Percentiles rank a stretch among this genome's conserved stretches.
Evolutionary conservation across 768 basidiomycete species (phyloP).

Genomic region (Boletus fagicola): DNA sequence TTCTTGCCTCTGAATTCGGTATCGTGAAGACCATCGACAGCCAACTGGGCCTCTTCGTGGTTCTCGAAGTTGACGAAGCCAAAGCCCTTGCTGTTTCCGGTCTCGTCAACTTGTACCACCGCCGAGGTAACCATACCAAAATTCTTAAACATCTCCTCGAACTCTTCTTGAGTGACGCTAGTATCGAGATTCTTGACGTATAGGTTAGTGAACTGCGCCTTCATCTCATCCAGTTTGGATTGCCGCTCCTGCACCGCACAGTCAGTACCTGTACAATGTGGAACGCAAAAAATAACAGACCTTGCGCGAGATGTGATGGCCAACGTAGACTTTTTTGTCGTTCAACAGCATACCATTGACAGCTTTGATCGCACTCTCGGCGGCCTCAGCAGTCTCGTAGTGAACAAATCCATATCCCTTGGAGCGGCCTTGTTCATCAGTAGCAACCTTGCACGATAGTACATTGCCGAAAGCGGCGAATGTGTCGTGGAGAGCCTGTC

Average conservation of each 20-base stretch:
- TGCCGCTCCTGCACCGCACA: conserved; percentile 71
- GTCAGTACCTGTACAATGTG: background rate
- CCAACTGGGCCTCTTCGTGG: conserved; percentile 89
- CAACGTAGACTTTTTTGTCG: conserved; percentile 99
- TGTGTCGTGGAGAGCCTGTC: conserved; percentile 95
- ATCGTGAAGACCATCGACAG: conserved; percentile 89
- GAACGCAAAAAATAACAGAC: conserved; percentile 36
- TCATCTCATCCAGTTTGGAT: conserved; percentile 98
- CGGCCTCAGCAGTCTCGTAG: conserved; percentile 96
- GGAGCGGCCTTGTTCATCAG: conserved; percentile 91
- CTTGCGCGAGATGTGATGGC: conserved; percentile 96
- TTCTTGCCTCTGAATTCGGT: conserved; percentile 80
- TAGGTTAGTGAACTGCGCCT: conserved; percentile 95
- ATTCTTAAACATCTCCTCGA: conserved; percentile 71
- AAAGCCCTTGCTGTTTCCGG: conserved; percentile 93
- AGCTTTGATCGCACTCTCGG: conserved; percentile 93
- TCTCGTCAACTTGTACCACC: conserved; percentile 77
- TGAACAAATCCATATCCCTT: conserved; percentile 99
- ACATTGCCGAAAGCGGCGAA: conserved; percentile 99
- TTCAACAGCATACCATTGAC: conserved; percentile 99
- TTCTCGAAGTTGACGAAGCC: conserved; percentile 96
- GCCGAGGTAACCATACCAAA: conserved; percentile 90
- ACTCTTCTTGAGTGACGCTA: conserved; percentile 82
- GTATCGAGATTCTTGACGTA: conserved; percentile 96
- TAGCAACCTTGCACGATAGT: conserved; percentile 98